Conservation (phyloP, 2,329 filamentous ascomycete genomes). For the Epichloe baconii region DNA sequence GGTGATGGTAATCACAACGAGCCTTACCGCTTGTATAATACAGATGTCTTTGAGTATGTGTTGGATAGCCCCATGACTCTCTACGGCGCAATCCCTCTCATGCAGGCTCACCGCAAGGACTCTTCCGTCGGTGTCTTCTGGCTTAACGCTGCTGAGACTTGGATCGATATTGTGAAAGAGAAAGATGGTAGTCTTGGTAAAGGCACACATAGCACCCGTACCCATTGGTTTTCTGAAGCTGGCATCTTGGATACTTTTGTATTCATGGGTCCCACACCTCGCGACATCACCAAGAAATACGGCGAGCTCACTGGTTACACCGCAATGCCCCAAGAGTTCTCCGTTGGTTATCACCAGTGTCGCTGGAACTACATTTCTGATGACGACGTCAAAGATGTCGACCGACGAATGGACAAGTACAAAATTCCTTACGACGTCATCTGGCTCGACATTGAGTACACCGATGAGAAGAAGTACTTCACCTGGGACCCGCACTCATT, state of each 20-base stretch:
- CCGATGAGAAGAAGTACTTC: constrained; percentile 94
- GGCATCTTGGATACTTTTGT: constrained; percentile 88
- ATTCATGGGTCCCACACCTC: constrained; percentile 78
- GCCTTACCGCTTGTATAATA: constrained; percentile 90
- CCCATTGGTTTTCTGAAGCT: constrained; percentile 93
- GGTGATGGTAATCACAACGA: constrained; percentile 75
- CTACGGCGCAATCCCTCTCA: constrained; percentile 93
- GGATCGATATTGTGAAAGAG: constrained; percentile 84
- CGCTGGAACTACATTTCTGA: constrained; percentile 98
- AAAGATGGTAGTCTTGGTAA: constrained; percentile 59
- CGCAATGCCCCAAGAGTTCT: constrained; percentile 81
- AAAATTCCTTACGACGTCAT: constrained; percentile 97
- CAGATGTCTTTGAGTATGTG: constrained; percentile 96
- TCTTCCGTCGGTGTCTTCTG: constrained; percentile 95
- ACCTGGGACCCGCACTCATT: constrained; percentile 91
- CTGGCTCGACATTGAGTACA: constrained; percentile 97
- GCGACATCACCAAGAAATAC: constrained; percentile 70
- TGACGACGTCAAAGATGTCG: constrained; percentile 92
- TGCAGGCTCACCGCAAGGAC: constrained; percentile 91
- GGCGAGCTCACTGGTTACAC: constrained; percentile 85
- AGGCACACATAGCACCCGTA: constrained; percentile 61
- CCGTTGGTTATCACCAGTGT: constrained; percentile 91
- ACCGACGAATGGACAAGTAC: constrained; percentile 89
- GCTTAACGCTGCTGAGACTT: constrained; percentile 94
- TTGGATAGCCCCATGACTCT: constrained; percentile 96